Base-by-base conservation (phyloP, 306 rosid genomes). In the Geum urbanum region DNA sequence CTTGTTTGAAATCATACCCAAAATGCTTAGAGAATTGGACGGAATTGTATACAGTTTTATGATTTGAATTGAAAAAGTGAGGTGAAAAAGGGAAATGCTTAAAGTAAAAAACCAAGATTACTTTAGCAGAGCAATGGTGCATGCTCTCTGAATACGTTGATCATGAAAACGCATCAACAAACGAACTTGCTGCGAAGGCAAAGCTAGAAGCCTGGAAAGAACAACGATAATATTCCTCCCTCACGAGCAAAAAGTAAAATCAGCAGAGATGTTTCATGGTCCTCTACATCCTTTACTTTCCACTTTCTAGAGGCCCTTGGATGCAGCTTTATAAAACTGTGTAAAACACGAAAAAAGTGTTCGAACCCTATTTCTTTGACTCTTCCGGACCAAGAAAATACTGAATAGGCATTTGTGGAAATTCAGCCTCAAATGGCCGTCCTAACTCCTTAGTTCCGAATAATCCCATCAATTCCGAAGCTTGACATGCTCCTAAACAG, bases 61-160 rank as follows among this genome's bases (percentile, higher is more conserved):
- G 73, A 70, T 56, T 56, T 56, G 55, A 62, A 14, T 50, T 12
- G 24, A 9, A 32, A 54, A 69, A 57, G 71, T 43, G 37, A 52
- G 65, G 49, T 51, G 6, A 40, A 75, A 40, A 75, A 60, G 4
- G 12, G 22, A 75, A 67, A 41, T 5, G 69, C 43, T 37, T 61
- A 15, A 11, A 43, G 61, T 11, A 27, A 32, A 27, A 62, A 62
- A 62, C 4, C 50, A 62, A 18, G 8, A n/a, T 61, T 18, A 43
- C 68, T 63, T 43, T 63, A 19, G 19, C 69, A 43, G 53, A 41
- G 47, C 10, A 35, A 14, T 44, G 57, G 46, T 32, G 37, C 65
- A 60, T 15, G 46, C 65, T 7, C 65, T 37, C 19, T 63, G 49
- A 32, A 27, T 27, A 27, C 32, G 4, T 63, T 4, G 11, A 11